Conservation (phyloP, 2,329 filamentous ascomycete species). For the Xylariaceae sp. region DNA sequence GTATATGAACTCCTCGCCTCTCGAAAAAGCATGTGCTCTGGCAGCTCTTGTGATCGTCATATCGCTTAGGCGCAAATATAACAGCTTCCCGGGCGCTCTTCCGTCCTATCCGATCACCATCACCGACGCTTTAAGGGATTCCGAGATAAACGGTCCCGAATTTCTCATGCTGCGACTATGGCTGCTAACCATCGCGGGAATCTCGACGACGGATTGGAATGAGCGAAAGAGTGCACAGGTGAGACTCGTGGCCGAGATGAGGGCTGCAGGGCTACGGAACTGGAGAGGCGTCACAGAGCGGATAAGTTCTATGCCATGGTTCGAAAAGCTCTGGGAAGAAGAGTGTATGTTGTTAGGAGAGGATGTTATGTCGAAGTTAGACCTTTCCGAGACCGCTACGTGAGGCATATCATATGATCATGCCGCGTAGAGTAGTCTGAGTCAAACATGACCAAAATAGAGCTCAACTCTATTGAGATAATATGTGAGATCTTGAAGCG, state of each 20-base stretch:
- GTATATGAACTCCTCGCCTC: slow-evolving; percentile 11
- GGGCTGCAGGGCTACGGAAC: slow-evolving; percentile 14
- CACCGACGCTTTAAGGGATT: slow-evolving; percentile 17
- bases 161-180: slow-evolving; percentile 22
- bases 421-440: slow-evolving; percentile 16
- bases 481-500: neutral
- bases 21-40: slow-evolving; percentile 23
- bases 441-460: slow-evolving; percentile 12
- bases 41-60: slow-evolving; percentile 25
- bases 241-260: slow-evolving; percentile 24
- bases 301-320: slow-evolving; percentile 27
- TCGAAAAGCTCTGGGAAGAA: slow-evolving; percentile 24
- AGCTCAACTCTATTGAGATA: slow-evolving; percentile 1
- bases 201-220: slow-evolving; percentile 13
- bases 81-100: slow-evolving; percentile 23
- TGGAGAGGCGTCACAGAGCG: slow-evolving; percentile 20
- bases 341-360: slow-evolving; percentile 24
- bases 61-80: slow-evolving; percentile 24
- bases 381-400: slow-evolving; percentile 16
- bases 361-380: slow-evolving; percentile 22
- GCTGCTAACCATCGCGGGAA: slow-evolving; percentile 21
- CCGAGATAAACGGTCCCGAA: slow-evolving; percentile 9
- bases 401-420: slow-evolving; percentile 15
- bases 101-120: slow-evolving; percentile 24
- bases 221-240: slow-evolving; percentile 17